A percentile compares a stretch with the other conserved stretches of the same genome.
Conservation (phyloP, 305 asterid genomes). For the Rubia tinctorum region DNA sequence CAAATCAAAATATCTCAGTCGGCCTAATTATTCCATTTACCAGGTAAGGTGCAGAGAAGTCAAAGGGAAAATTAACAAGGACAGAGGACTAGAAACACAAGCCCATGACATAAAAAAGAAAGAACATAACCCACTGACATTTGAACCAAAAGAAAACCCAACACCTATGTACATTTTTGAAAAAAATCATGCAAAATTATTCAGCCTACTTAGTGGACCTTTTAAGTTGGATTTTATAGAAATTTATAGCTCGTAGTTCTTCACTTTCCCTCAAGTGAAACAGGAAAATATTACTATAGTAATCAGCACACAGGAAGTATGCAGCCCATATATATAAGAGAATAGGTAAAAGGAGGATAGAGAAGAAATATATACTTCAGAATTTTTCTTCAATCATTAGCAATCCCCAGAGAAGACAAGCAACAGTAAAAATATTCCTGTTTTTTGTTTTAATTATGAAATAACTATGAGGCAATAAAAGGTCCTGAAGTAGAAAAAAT, state of each 20-base stretch:
- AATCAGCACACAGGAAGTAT: no score
- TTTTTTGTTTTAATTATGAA: no score
- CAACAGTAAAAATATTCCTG: neutral
- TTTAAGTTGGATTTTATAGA: no score
- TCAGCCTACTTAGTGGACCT: neutral
- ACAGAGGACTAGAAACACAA: neutral
- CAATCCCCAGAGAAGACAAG: neutral
- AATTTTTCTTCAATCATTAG: neutral
- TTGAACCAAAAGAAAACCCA: neutral
- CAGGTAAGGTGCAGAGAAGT: neutral
- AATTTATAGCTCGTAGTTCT: neutral
- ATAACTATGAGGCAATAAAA: neutral
- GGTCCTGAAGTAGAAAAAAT: neutral
- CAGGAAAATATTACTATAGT: no score
- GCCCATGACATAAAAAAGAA: neutral
- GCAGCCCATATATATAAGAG: no score
- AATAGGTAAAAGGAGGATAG: neutral
- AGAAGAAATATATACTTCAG: neutral
- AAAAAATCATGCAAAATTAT: neutral
- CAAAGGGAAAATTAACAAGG: neutral
- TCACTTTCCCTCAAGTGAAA: no score
- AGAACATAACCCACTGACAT: neutral
- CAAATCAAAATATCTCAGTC: neutral
- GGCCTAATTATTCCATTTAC: neutral
- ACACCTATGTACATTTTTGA: neutral